Evolutionary conservation across 148 eudicot genomes (phyloP), one percentile per base, ranked within the genome.

Genomic region (Chenopodium berlandieri): DNA sequence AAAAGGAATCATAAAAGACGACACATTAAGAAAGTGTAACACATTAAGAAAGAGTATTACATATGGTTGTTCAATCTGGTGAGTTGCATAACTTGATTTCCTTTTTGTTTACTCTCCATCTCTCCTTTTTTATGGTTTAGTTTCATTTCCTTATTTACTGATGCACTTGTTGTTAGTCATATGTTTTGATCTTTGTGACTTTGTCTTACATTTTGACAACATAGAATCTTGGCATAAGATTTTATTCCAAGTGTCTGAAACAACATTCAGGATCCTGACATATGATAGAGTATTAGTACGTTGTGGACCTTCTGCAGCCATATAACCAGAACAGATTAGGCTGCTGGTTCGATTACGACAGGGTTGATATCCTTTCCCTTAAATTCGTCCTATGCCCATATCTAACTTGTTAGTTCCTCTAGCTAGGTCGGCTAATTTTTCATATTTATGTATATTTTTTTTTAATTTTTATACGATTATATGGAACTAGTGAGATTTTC

Each of bases 271-370:
- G 62, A 56, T 56, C 20, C 22, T 14, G 20, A 4, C 62, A 56
- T 14, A 56, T 56, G 62, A 56, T 5, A 56, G 62, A 56, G 62
- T 56, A 56, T 56, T 50, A 9, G 54, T 50, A 50, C 1, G 22
- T 13, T 56, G 62, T 14, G 62, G 62, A 56, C 22, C 17, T 56
- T 56, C 60, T 54, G 60, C 60, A 2, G 60, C 13, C 52, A 48
- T 54, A 5, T 13, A 54, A 54, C 60, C 19, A 54, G 60, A 56
- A 2, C 54, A 56, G 5, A 56, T 89, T 92, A 89, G 92, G 92
- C 88, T 89, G 27, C 78, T 78, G 73, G 82, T 83, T 83, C 64
- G 66, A 83, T 27, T 78, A 73, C 63, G 73, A 81, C 52, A 78
- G 82, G 78, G 78, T 52, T 73, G 82, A 82, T 54, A 27, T 66